Evolutionary conservation across 2,329 filamentous ascomycete genomes (phyloP), one percentile per base, ranked within the genome.

Genomic region (Aspergillus costaricaensis): DNA sequence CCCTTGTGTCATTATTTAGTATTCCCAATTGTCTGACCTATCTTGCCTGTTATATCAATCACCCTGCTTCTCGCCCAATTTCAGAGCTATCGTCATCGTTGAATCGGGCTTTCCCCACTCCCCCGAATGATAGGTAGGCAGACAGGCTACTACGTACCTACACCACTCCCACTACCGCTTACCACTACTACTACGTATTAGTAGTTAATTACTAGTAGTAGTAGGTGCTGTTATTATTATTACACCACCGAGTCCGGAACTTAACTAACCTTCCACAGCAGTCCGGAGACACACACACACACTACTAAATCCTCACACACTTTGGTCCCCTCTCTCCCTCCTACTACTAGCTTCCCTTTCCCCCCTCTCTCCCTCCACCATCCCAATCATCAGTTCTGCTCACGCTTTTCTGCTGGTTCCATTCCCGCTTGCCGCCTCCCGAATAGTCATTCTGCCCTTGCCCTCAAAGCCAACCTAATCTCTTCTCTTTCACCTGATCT

Each of bases 371-470:
- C 44, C 27, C 41, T 30, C 44, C 21, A 8, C 27, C 44, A 5
- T 25, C 9, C 5, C 21, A n/a, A n/a, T 27, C 21, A 15, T 5
- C 25, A n/a, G 21, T 30, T n/a, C 25, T 49, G 44, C 27, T 30
- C 25, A 50, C 25, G 15, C 39, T 32, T 48, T 62, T 60, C 30
- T 38, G 23, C 59, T 65, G 62, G 50, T 38, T 38, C 56, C 59
- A 58, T 54, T 63, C 61, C 63, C 61, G 53, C 61, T 62, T 60
- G 64, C 64, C 64, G 64, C 64, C 64, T 64, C 53, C 52, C 36
- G n/a, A 30, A 55, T 17, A 19, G 59, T 64, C 57, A 66, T 66
- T 66, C 63, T 67, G 62, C 63, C 62, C 62, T 55, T 63, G 53
- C 59, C 58, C 57, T 65, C 61, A 55, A 59, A 58, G 56, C 58